Percentiles rank a stretch among this genome's conserved stretches.
Conservation (phyloP, 495 filamentous ascomycete genomes). For the Aspergillus baeticus region DNA sequence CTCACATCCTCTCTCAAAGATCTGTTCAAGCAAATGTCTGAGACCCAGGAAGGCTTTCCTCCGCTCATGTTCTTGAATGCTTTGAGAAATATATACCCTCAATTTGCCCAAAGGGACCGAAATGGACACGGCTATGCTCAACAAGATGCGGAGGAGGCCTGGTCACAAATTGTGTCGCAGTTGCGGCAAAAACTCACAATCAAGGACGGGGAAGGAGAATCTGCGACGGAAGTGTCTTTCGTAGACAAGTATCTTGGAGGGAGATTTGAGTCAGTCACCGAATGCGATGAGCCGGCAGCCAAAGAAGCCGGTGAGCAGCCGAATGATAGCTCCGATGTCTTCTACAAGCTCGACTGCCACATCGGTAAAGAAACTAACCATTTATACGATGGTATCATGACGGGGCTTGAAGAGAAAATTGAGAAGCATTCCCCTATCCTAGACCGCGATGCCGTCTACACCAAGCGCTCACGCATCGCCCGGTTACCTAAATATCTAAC, state of each 20-base stretch:
- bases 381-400: slow-evolving; percentile 78
- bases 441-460: slow-evolving; percentile 78
- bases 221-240: slow-evolving; percentile 61
- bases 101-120: slow-evolving; percentile 85
- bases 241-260: slow-evolving; percentile 90
- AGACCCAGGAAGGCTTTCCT: slow-evolving; percentile 85
- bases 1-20: slow-evolving; percentile 78
- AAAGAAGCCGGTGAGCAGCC: slow-evolving; percentile 74
- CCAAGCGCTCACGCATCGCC: slow-evolving; percentile 83
- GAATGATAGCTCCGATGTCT: slow-evolving; percentile 63
- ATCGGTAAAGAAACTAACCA: slow-evolving; percentile 85
- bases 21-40: slow-evolving; percentile 89
- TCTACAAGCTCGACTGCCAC: slow-evolving; percentile 94
- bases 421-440: slow-evolving; percentile 82
- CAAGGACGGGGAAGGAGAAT: slow-evolving; percentile 48
- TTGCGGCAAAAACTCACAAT: slow-evolving; percentile 76
- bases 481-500: slow-evolving; percentile 92
- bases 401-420: slow-evolving; percentile 80
- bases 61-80: slow-evolving; percentile 84
- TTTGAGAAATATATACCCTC: slow-evolving; percentile 79
- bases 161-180: slow-evolving; percentile 92
- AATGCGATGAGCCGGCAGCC: slow-evolving; percentile 80
- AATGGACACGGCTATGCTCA: slow-evolving; percentile 84
- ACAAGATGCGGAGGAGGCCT: slow-evolving; percentile 97
- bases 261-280: slow-evolving; percentile 68